Evolutionary conservation across 2,329 filamentous ascomycete species (phyloP).

Genomic region (Clarireedia paspali): DNA sequence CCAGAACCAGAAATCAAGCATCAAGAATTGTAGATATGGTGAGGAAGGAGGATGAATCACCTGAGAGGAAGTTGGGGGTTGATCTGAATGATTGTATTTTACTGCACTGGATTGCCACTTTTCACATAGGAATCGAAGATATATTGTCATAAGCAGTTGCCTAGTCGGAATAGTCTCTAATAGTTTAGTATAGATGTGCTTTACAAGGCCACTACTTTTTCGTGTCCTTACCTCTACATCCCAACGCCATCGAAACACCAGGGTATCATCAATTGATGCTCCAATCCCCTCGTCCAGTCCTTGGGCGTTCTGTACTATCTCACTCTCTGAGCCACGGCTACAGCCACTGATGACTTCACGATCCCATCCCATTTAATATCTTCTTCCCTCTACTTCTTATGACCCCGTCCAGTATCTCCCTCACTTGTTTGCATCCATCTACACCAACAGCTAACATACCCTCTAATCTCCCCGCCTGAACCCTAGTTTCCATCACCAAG

Average conservation of each 20-base stretch:
- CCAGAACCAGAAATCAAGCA: constrained; percentile 10
- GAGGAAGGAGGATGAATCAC: background rate
- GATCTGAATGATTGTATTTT: too few relatives aligned
- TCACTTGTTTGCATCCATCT: constrained; percentile 83
- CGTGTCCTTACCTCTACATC: background rate
- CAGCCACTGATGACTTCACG: background rate
- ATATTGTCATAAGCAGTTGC: background rate
- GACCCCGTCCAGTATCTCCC: constrained; percentile 71
- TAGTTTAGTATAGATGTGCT: background rate
- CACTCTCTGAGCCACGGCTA: background rate
- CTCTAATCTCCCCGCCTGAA: constrained; percentile 76
- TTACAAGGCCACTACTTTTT: background rate
- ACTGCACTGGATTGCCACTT: background rate
- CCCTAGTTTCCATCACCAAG: constrained; percentile 77
- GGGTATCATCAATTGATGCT: constrained; percentile 12
- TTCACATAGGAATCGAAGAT: background rate
- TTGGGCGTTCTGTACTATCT: background rate
- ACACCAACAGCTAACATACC: constrained; percentile 89
- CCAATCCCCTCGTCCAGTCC: background rate
- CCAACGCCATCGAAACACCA: constrained; percentile 9
- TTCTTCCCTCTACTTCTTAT: constrained; percentile 63
- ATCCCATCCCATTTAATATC: constrained; percentile 45
- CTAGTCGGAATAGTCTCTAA: background rate
- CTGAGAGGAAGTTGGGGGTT: background rate
- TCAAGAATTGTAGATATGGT: constrained; percentile 7